phyloP scores from a whole-genome alignment of 495 filamentous ascomycete species.

The Monascus purpureus region DNA sequence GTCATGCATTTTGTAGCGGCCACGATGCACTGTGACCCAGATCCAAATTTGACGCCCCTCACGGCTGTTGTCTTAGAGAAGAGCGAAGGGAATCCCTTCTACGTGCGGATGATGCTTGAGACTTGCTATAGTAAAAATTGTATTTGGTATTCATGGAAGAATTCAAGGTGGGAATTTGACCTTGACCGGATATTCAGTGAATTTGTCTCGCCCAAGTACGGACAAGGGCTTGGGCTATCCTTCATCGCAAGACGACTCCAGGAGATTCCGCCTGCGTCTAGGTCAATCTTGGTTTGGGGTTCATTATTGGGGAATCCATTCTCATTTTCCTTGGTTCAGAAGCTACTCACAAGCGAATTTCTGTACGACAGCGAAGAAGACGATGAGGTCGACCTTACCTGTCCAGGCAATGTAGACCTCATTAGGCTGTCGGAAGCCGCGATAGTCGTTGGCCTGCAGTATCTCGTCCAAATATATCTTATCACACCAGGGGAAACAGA shows the following conservation, averaged over 20 bases:
- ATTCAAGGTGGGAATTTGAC: constrained; percentile 68
- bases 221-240: constrained; percentile 61
- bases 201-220: constrained; percentile 62
- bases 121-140: constrained; percentile 72
- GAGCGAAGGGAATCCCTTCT: constrained; percentile 72
- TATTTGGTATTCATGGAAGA: constrained; percentile 78
- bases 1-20: constrained; percentile 62
- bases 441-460: constrained; percentile 62
- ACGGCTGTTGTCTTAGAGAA: constrained; percentile 70
- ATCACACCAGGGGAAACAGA: constrained; percentile 63
- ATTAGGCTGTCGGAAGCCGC: constrained; percentile 32
- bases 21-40: constrained; percentile 44
- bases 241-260: constrained; percentile 65
- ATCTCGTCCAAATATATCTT: constrained; percentile 61
- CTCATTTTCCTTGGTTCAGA: constrained; percentile 67
- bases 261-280: constrained; percentile 56
- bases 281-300: constrained; percentile 77
- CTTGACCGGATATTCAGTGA: constrained; percentile 70
- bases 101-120: constrained; percentile 81
- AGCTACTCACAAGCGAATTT: constrained; percentile 55
- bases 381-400: constrained; percentile 19
- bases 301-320: constrained; percentile 66
- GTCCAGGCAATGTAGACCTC: constrained; percentile 16
- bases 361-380: constrained; percentile 33
- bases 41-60: constrained; percentile 24